Base-by-base conservation (phyloP, 768 basidiomycete species). In the Lactarius indigo region DNA sequence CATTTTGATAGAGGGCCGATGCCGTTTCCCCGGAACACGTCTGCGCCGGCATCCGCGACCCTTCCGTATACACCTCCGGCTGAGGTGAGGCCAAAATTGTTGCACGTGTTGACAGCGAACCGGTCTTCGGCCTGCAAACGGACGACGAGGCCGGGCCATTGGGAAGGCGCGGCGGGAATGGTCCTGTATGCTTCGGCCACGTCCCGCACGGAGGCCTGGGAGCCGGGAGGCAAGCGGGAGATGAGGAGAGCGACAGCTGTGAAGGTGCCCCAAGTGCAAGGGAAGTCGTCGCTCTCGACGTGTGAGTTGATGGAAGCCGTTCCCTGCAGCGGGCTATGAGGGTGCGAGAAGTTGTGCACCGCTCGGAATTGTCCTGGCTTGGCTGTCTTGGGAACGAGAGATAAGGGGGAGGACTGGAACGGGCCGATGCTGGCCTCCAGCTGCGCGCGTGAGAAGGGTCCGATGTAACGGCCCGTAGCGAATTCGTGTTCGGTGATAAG, bases 341-440 rank as follows among this genome's bases (percentile, higher is more conserved):
- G 78, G 44, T 70, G 74, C 0, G 79, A 80, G n/a, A 79, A 72
- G 57, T 82, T 79, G 26, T 82, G 79, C 4, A 83, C 71, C 6
- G 75, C 64, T 0, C 76, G 63, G 58, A 70, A 80, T 60, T 77
- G 78, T 0, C 71, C 74, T 0, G 74, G 74, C 39, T 76, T 77
- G 0, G 75, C 73, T 0, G 75, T 68, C 37, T 83, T 82, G 0
- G 77, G 79, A 77, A 80, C 0, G 76, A 66, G 61, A 4, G 37
- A 39, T 0, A 39, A 13, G 1, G 37, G 37, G 13, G 37, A 39
- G 0, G 37, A 2, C 3, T 81, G 80, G 64, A 82, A 81, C 0
- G 75, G 78, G 0, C 80, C 79, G 5, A 81, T 64, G 35, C 74
- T 54, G 0, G 5, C 0, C 60, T 80, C 77, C 0, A 79, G 61